Base-by-base conservation (phyloP, 2,329 filamentous ascomycete genomes). In the Clarireedia paspali region DNA sequence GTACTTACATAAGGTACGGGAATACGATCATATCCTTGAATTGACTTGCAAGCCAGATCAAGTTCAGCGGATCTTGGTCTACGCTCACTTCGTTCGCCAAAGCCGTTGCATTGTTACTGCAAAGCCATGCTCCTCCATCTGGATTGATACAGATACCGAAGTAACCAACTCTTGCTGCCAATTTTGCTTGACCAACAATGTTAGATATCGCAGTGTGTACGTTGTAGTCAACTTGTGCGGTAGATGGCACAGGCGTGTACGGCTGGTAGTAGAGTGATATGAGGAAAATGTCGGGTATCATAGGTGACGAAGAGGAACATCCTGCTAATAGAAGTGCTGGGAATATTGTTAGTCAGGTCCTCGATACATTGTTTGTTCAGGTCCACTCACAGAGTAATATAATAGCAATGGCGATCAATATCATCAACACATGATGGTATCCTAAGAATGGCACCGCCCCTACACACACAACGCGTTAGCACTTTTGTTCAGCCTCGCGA, bases 11-110 rank as follows among this genome's bases (percentile, higher is more conserved):
- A 20, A 99, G 76, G 69, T 97, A 99, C 9, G 94, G 94, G 70
- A 99, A 99, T 46, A 99, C 92, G 70, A 99, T 94, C 74, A 91
- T 92, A 72, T 97, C 91, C 73, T 97, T 97, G 76, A 99, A 99
- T 63, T 95, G 95, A 65, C 87, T 86, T 24, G 94, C 92, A 55
- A 99, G 83, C 94, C 92, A 99, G 66, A 99, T 91, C 67, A 99
- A 76, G 72, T 99, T 99, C 68, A 99, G 78, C 40, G 94, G 94
- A 74, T 99, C 94, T 72, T 96, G 89, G 68, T 96, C 91, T 44
- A 95, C 83, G 20, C 82, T 86, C 45, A 97, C 82, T 73, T 96
- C 87, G 71, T 94, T 88, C 39, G 94, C 92, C 48, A 99, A 80
- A 2, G 91, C 85, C 2, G 92, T 96, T 20, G 94, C 94, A 72